Evolutionary conservation across 1,139 yeast species (phyloP), one percentile per base, ranked within the genome.

Genomic region (Suhomyces panamericanus): DNA sequence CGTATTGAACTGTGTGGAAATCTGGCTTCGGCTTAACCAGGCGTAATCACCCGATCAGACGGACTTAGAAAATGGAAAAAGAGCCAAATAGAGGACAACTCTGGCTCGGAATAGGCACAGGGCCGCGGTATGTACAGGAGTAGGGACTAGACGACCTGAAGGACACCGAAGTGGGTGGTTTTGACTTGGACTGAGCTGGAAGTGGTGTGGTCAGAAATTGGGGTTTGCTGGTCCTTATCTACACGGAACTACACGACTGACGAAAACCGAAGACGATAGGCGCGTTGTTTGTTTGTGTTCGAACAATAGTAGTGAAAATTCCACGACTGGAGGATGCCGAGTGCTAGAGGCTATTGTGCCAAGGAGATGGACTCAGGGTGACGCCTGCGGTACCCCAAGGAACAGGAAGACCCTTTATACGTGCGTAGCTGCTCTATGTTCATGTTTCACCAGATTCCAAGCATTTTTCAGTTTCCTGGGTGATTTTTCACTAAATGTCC

Each of bases 221-320:
- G 24, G 24, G 24, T 20, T 20, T 7, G 24, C 24, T 20, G 24
- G 24, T 27, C 22, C 39, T 36, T 28, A 36, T 36, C 39, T 36
- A 36, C 38, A 14, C 32, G 14, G 16, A 12, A 28, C 17, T 20
- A 28, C 32, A 27, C 26, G 26, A 28, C 38, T 12, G 24, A 14
- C 30, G 24, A 17, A 17, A 15, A 14, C 13, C 20, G 22, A 26
- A 11, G 32, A 20, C 24, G 10, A 12, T 27, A 14, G 17, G 32
- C 39, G 39, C 32, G 39, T 36, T 36, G 39, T 36, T 36, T 36
- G 28, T 36, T 36, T 36, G 27, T 24, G 38, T 20, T 20, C 8
- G 14, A 3, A 26, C 6, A 35, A 35, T 24, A 15, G 16, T 26
- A n/a, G 28, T 11, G 27, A 9, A 24, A 26, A 24, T 16, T 15